Evolutionary conservation across 108 stramenopile genomes (phyloP), one percentile per base, ranked within the genome.

Genomic region (Pseudonitzschia pungens): DNA sequence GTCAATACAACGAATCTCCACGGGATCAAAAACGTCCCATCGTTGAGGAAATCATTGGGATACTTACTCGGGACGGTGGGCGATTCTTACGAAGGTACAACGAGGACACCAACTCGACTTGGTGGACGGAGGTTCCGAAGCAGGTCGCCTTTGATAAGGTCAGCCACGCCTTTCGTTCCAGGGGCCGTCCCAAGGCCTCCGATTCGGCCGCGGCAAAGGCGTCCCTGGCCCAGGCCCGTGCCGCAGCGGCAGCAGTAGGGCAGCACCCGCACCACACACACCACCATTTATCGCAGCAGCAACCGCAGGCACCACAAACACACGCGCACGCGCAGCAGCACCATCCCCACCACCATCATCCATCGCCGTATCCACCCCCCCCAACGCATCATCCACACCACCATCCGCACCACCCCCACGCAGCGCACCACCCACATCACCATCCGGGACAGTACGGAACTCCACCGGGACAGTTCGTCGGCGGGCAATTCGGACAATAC

Each of bases 111-210:
- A 67, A 67, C 26, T 48, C 45, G 41, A 78, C 71, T 58, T 78
- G 65, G 42, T 78, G 77, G 77, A 70, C 52, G 18, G 77, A 78
- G 57, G 77, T 78, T 24, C 63, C 62, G 2, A 55, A 60, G 22
- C 43, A 60, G 27, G 70, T 78, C 7, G 77, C 77, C 52, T 68
- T 63, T 68, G 77, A 78, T 41, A 78, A 78, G 43, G 77, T 78
- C 71, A 68, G 66, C 57, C 77, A 78, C 48, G 77, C 70, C 29
- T 70, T 78, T 63, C 77, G 77, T 28, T 78, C 66, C 10, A 32
- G 66, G 42, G 66, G 66, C 1, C 66, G 66, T 1, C 64, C 66
- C 22, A 67, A 67, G 60, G 60, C 60, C 32, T 62, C 60, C 60
- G 33, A 62, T 62, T 33, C 60, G n/a, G 60, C 36, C 15, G 31